Evolutionary conservation across 192 early-diverging fungal genomes (phyloP).

Genomic region (Linnemannia hyalina): DNA sequence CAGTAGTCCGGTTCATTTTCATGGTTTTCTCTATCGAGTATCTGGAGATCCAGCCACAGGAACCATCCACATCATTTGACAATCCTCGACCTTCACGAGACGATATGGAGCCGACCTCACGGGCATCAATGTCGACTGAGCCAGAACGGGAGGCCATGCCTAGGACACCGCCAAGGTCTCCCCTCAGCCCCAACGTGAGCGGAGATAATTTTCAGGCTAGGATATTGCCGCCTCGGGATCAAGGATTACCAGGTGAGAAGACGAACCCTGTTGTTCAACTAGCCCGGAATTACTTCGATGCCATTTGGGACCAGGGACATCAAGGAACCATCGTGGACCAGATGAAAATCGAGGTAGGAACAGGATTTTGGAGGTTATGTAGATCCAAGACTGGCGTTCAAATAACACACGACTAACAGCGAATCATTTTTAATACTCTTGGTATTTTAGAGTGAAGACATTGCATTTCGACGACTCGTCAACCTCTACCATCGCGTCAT

Average conservation of each 20-base stretch:
- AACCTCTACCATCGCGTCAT: slow-evolving; percentile 41
- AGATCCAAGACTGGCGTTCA: background rate
- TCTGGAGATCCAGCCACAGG: slow-evolving; percentile 11
- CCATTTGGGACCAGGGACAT: slow-evolving; percentile 31
- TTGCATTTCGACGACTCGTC: slow-evolving; percentile 21
- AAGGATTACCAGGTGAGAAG: slow-evolving; percentile 15
- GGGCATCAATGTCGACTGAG: slow-evolving; percentile 26
- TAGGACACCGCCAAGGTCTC: slow-evolving; percentile 43
- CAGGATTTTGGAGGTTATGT: background rate
- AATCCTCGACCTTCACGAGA: background rate
- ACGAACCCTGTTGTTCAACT: slow-evolving; percentile 19
- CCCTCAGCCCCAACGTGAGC: slow-evolving; percentile 40
- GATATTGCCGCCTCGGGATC: slow-evolving; percentile 8
- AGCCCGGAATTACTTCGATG: slow-evolving; percentile 31
- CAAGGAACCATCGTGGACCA: slow-evolving; percentile 26
- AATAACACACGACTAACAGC: background rate
- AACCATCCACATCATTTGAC: background rate
- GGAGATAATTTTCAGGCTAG: slow-evolving; percentile 37
- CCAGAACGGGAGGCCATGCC: slow-evolving; percentile 11
- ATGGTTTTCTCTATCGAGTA: slow-evolving; percentile 40
- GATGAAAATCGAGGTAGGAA: slow-evolving; percentile 32
- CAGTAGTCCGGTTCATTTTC: slow-evolving; percentile 19
- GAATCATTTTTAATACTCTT: background rate
- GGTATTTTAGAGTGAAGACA: slow-evolving; percentile 21
- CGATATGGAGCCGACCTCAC: slow-evolving; percentile 10